A percentile compares a stretch with the other conserved stretches of the same genome.
Evolutionary conservation across 2,329 filamentous ascomycete genomes (phyloP).

Genomic region (Endoconidiophora laricicola): DNA sequence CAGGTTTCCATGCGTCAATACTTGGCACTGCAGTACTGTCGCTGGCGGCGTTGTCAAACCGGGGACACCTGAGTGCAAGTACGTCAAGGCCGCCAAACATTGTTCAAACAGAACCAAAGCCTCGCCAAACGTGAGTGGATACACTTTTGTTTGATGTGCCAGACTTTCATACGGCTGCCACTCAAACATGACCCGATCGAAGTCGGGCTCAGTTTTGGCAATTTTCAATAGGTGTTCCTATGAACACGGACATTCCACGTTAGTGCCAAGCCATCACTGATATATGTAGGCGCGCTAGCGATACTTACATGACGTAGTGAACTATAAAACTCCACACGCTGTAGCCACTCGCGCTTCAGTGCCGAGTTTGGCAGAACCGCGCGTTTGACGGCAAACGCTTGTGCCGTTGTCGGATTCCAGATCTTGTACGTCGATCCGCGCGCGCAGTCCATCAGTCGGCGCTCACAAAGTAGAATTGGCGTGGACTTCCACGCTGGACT

Average conservation of each 20-base stretch:
- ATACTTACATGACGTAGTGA: constrained; percentile 1
- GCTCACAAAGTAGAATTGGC: neutral
- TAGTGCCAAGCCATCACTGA: no score
- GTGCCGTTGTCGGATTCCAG: constrained; percentile 1
- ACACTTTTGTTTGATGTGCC: neutral
- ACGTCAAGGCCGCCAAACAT: constrained; percentile 1
- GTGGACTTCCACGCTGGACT: neutral
- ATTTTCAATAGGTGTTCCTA: neutral
- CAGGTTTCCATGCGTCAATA: constrained; percentile 2
- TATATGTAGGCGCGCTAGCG: neutral
- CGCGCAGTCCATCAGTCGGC: neutral
- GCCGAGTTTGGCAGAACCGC: neutral
- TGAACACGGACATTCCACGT: neutral
- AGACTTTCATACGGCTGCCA: neutral
- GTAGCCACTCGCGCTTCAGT: neutral
- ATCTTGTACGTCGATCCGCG: constrained; percentile 2
- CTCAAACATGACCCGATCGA: neutral
- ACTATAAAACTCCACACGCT: neutral
- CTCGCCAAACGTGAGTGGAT: neutral
- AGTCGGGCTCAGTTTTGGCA: neutral
- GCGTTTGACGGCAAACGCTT: neutral
- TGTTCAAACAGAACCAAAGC: neutral
- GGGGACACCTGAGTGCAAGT: neutral
- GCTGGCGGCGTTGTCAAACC: no score
- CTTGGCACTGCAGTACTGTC: neutral